Conservation (phyloP, 768 basidiomycete genomes). For the Xerocomellus amylosporus region DNA sequence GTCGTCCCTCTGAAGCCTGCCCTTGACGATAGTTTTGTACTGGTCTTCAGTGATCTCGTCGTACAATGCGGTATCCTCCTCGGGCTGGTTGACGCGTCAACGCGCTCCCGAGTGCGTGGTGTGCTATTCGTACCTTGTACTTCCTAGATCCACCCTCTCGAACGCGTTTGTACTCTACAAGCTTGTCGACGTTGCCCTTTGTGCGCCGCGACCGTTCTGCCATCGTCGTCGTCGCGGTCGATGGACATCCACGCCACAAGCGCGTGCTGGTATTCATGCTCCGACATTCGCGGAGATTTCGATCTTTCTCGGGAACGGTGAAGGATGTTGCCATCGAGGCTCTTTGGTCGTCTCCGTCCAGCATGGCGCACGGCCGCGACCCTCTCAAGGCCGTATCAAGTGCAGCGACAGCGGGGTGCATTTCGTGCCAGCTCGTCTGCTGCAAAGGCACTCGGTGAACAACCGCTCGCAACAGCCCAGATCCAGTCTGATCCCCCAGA, state of each 20-base stretch:
- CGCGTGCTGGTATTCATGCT: constrained; percentile 25
- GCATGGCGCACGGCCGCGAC: constrained; percentile 41
- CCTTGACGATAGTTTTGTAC: constrained; percentile 81
- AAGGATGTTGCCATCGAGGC: constrained; percentile 43
- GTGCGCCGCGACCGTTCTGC: constrained; percentile 29
- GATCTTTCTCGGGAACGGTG: constrained; percentile 1
- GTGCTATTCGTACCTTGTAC: constrained; percentile 48
- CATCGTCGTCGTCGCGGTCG: constrained; percentile 15
- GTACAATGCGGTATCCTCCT: constrained; percentile 70
- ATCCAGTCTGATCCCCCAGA: constrained; percentile 42
- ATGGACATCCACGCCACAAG: constrained; percentile 22
- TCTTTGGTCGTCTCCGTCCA: constrained; percentile 44
- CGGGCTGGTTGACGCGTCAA: constrained; percentile 35
- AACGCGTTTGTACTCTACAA: constrained; percentile 59
- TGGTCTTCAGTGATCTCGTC: constrained; percentile 90
- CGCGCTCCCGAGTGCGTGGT: not conserved
- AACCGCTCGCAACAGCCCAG: constrained; percentile 1
- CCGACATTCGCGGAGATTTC: constrained; percentile 22
- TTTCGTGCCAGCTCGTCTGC: constrained; percentile 20
- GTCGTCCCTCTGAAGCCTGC: constrained; percentile 81
- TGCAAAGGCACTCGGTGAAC: not conserved
- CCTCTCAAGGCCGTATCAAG: constrained; percentile 33
- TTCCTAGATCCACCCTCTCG: constrained; percentile 57
- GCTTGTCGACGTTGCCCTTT: constrained; percentile 36
- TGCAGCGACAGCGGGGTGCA: constrained; percentile 37